A percentile compares a stretch with the other conserved stretches of the same genome.
Evolutionary conservation across 75 land plant genomes (phyloP).

Genomic region (Cupressus sempervirens): DNA sequence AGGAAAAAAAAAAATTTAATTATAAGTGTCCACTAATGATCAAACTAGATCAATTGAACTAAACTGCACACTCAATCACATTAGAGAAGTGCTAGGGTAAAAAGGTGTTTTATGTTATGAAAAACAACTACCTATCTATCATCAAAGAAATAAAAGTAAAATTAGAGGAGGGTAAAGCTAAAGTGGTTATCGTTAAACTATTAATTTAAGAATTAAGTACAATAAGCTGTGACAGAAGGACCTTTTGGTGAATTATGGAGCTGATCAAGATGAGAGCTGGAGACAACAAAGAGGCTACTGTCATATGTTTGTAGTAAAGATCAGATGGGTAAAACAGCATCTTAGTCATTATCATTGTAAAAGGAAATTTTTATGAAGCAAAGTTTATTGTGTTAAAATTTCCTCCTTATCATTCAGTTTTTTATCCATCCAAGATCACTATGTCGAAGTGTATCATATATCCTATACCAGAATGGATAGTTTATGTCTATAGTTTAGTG

Average conservation of each 20-base stretch:
- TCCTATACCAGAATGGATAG: background rate
- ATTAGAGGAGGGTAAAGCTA: background rate
- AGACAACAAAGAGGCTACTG: background rate
- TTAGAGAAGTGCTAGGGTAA: background rate
- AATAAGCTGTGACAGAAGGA: background rate
- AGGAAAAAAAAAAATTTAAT: background rate
- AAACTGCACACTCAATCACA: background rate
- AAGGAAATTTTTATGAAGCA: background rate
- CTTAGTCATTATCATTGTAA: background rate
- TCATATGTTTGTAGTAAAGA: background rate
- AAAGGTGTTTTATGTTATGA: background rate
- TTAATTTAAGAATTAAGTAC: background rate
- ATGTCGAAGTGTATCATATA: background rate
- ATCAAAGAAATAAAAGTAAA: no score
- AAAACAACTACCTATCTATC: background rate
- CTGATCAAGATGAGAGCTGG: background rate
- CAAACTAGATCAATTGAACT: background rate
- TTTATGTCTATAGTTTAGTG: background rate
- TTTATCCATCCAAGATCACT: background rate
- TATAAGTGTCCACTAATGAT: background rate
- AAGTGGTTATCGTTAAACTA: background rate
- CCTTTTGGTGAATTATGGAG: background rate
- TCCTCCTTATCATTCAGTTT: background rate
- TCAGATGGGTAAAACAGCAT: background rate
- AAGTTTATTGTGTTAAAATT: background rate